Evolutionary conservation across 768 basidiomycete genomes (phyloP), one percentile per base, ranked within the genome.

Genomic region (Mycena galericulata): DNA sequence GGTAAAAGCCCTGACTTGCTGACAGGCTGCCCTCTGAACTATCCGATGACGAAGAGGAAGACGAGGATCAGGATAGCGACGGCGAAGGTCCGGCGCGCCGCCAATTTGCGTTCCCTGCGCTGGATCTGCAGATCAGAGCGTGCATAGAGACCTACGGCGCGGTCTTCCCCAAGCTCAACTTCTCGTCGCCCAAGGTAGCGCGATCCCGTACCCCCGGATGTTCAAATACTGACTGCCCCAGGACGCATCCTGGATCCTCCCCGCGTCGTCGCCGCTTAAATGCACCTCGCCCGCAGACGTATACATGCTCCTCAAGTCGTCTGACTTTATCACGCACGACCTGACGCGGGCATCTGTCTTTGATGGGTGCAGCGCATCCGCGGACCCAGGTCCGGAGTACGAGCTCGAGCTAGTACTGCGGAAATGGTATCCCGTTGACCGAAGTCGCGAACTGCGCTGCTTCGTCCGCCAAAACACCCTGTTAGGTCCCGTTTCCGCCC

Each of bases 131-230:
- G 63, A 97, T 98, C 68, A 81, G 93, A 54, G 77, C 81, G 17
- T 86, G 85, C 36, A 83, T 98, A n/a, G 73, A 80, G 49, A 79
- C 86, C 62, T 96, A 93, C 77, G 92, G 89, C 3, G 92, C 91
- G 8, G 91, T 97, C 30, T 99, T 99, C 77, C 96, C 97, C 0
- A 99, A 99, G 80, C 89, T 99, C 62, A 98, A 98, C 75, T 98
- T 97, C 81, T 94, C 96, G 8, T 91, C 94, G n/a, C 97, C 97
- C 17, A 92, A 91, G 82, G 96, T 93, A 66, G 24, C 65, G 38
- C 4, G 9, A 20, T 32, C 20, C 4, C 27, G 10, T 22, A 4
- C 50, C 22, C 47, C 6, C 20, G 24, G 27, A 29, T 32, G 32
- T 12, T 17, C 36, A 18, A 26, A 8, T 6, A 15, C 38, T 46